Evolutionary conservation across 106 monocot species (phyloP).

Genomic region (Posidonia australis): DNA sequence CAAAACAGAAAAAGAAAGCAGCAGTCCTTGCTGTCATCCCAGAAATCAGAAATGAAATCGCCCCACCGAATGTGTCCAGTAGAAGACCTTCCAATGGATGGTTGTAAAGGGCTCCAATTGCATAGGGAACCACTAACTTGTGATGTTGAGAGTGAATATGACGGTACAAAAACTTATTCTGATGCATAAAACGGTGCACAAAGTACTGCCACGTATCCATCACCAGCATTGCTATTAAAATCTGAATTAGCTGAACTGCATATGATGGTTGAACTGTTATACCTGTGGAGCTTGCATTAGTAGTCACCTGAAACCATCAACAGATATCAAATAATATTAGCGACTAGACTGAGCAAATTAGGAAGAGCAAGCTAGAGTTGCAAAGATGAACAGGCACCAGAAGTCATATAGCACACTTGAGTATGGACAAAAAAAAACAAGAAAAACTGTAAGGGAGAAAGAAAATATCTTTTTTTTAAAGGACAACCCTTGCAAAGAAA

Average conservation of each 20-base stretch:
- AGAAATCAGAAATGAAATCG: slow-evolving; percentile 42
- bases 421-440: too few relatives aligned
- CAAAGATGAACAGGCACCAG: too few relatives aligned
- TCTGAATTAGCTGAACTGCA: slow-evolving; percentile 36
- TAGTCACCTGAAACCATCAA: background rate
- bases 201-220: slow-evolving; percentile 96
- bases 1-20: slow-evolving; percentile 52
- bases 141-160: slow-evolving; percentile 51
- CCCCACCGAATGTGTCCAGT: slow-evolving; percentile 46
- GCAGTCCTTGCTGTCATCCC: slow-evolving; percentile 54
- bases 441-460: too few relatives aligned
- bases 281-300: slow-evolving; percentile 17
- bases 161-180: slow-evolving; percentile 37
- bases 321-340: background rate
- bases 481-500: too few relatives aligned
- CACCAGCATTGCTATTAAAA: slow-evolving; percentile 60
- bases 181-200: slow-evolving; percentile 84
- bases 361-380: too few relatives aligned
- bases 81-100: slow-evolving; percentile 61
- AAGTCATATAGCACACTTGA: too few relatives aligned
- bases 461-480: too few relatives aligned
- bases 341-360: too few relatives aligned
- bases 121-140: slow-evolving; percentile 44
- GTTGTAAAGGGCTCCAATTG: slow-evolving; percentile 59
- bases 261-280: slow-evolving; percentile 28